Evolutionary conservation across 305 asterid species (phyloP).

Genomic region (Rubia peregrina): DNA sequence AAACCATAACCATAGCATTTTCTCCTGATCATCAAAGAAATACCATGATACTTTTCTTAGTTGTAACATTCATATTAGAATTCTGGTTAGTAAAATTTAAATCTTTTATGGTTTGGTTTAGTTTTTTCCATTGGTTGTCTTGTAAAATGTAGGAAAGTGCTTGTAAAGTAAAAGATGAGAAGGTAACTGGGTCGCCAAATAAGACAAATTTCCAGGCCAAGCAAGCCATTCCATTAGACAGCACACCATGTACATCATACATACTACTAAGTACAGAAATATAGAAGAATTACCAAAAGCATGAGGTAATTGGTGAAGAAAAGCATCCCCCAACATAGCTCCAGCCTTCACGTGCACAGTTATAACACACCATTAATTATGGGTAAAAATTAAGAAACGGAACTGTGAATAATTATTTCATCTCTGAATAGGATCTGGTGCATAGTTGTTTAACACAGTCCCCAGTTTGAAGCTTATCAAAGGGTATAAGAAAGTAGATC

Average conservation of each 20-base stretch:
- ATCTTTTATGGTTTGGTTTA: background rate
- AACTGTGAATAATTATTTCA: slow-evolving; percentile 1
- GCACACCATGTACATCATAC: background rate
- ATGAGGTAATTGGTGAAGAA: slow-evolving; percentile 98
- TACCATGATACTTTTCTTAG: background rate
- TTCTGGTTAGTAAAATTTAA: background rate
- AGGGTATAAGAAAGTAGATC: background rate
- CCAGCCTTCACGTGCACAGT: slow-evolving; percentile 68
- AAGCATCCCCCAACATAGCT: slow-evolving; percentile 99
- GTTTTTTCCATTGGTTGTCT: background rate
- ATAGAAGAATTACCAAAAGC: slow-evolving; percentile 62
- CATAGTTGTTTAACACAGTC: slow-evolving; percentile 1
- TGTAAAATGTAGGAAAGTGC: background rate
- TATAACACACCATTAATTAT: slow-evolving; percentile 5
- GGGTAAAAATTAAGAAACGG: slow-evolving; percentile 2
- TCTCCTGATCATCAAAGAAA: background rate
- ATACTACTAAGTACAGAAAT: background rate
- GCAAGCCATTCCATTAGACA: background rate
- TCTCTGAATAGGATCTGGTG: background rate
- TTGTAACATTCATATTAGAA: background rate
- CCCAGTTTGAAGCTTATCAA: background rate
- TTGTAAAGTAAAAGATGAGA: background rate
- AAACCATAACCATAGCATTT: background rate
- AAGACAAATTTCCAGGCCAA: no score
- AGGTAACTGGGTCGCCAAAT: background rate